These are phyloP conservation scores for Trichocladium antarcticum DNA, from an alignment of 495 filamentous ascomycete species.

Conservation along the genomic window DNA sequence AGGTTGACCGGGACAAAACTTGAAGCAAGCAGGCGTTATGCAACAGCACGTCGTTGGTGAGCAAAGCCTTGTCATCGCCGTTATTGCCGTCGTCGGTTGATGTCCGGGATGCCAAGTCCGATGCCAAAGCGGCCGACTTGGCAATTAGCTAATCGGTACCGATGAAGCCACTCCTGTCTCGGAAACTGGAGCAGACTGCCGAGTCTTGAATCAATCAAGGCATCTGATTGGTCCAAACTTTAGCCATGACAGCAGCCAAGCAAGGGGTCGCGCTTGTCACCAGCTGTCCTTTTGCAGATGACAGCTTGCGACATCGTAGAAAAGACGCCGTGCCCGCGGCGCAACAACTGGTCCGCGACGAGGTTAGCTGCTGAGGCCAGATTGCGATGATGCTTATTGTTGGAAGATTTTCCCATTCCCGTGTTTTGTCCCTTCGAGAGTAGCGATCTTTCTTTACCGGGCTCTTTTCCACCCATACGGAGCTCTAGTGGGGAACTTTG, in stretches of 20 bases:
- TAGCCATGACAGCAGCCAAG: background rate
- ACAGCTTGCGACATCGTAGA: background rate
- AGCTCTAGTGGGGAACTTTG: background rate
- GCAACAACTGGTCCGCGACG: background rate
- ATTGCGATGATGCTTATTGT: background rate
- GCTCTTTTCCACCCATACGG: too few species aligned
- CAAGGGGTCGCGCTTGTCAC: background rate
- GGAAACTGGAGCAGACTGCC: background rate
- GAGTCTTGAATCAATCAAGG: background rate
- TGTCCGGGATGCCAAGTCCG: background rate
- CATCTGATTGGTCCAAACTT: slow-evolving; percentile 11
- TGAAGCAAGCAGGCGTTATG: too few species aligned
- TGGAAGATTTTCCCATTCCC: background rate
- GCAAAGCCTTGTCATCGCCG: too few species aligned
- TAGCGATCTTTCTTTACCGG: background rate
- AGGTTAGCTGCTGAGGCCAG: slow-evolving; percentile 8
- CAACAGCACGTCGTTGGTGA: too few species aligned
- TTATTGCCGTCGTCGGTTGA: background rate
- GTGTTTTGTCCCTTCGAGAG: background rate
- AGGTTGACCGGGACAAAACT: too few species aligned
- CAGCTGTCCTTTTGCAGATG: background rate
- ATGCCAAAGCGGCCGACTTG: background rate
- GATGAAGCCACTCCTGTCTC: background rate
- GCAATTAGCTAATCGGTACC: slow-evolving; percentile 13
- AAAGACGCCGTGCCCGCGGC: background rate